phyloP scores from a whole-genome alignment of 2,329 filamentous ascomycete genomes.

The Penicillium hesseltinei region DNA sequence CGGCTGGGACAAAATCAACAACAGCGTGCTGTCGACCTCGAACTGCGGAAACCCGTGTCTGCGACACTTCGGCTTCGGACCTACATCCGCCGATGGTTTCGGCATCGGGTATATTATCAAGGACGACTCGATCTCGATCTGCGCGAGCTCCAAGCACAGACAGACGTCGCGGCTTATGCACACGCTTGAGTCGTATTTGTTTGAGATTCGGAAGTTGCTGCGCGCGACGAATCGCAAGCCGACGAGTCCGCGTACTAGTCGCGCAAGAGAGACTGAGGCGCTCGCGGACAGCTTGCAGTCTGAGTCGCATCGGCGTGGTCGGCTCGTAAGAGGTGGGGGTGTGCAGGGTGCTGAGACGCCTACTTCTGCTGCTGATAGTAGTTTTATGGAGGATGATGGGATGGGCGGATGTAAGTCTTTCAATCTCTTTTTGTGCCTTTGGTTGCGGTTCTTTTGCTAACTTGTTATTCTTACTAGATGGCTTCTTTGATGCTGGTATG shows the following conservation, averaged over 20 bases:
- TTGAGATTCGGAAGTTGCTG: slow-evolving; percentile 84
- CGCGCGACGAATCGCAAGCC: slow-evolving; percentile 63
- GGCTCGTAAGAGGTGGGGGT: slow-evolving; percentile 62
- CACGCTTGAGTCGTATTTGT: slow-evolving; percentile 81
- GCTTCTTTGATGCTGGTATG: slow-evolving; percentile 97
- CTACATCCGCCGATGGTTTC: slow-evolving; percentile 89
- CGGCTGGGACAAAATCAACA: slow-evolving; percentile 95
- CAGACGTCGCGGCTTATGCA: slow-evolving; percentile 91
- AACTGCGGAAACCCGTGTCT: slow-evolving; percentile 97
- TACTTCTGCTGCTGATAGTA: slow-evolving; percentile 67
- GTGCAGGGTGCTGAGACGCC: slow-evolving; percentile 57
- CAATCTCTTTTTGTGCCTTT: not conserved
- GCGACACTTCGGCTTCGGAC: slow-evolving; percentile 94
- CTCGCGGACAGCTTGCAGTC: slow-evolving; percentile 41
- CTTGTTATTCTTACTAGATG: slow-evolving; percentile 58
- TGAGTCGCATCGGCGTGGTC: slow-evolving; percentile 62
- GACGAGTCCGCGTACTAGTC: slow-evolving; percentile 52
- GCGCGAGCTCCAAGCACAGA: slow-evolving; percentile 87
- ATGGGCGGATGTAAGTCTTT: slow-evolving; percentile 82
- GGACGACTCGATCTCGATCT: slow-evolving; percentile 84
- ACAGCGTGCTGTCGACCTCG: slow-evolving; percentile 90
- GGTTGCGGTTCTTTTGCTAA: slow-evolving; percentile 7
- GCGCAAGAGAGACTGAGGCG: slow-evolving; percentile 61
- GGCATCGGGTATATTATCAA: slow-evolving; percentile 99
- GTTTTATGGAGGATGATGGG: slow-evolving; percentile 76